Evolutionary conservation across 2,329 filamentous ascomycete species (phyloP).

Genomic region (Ascochyta rabiei): DNA sequence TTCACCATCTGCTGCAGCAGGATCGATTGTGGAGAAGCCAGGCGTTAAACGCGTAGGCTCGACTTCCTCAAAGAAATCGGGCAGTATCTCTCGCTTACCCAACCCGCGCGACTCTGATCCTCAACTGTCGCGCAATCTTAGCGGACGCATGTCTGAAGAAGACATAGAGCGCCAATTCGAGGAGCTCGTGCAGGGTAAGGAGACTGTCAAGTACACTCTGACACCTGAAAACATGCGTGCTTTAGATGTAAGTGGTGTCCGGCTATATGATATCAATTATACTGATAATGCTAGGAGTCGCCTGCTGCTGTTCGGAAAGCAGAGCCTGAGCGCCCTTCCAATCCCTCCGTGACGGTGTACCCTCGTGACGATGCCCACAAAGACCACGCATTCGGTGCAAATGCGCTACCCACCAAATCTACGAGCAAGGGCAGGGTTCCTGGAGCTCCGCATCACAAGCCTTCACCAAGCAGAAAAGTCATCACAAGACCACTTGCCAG

Average conservation of each 20-base stretch:
- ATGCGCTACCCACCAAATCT: conserved; percentile 31
- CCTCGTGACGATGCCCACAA: conserved; percentile 40
- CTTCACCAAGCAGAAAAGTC: conserved; percentile 34
- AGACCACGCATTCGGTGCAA: conserved; percentile 37
- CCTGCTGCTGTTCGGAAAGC: conserved; percentile 26
- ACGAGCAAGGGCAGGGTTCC: conserved; percentile 31
- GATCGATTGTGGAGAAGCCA: conserved; percentile 28
- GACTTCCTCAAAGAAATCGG: conserved; percentile 40
- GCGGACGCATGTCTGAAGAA: conserved; percentile 46
- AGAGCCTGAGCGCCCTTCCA: conserved; percentile 23
- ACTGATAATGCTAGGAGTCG: conserved; percentile 29
- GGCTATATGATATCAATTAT: neutral
- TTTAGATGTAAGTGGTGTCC: conserved; percentile 46
- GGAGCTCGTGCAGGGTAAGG: conserved; percentile 53
- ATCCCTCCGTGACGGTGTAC: conserved; percentile 40
- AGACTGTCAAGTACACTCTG: conserved; percentile 58
- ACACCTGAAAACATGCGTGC: conserved; percentile 56
- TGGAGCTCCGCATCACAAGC: conserved; percentile 23
- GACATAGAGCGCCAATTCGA: conserved; percentile 54
- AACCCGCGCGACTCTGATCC: conserved; percentile 40
- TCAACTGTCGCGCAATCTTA: conserved; percentile 35
- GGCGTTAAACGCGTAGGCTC: conserved; percentile 41
- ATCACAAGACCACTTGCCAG: conserved; percentile 59
- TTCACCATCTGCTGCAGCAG: conserved; percentile 25
- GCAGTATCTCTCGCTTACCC: conserved; percentile 40